Percentiles rank a stretch among this genome's conserved stretches.
phyloP scores from a whole-genome alignment of 345 rosid species.

The Gossypium turneri region DNA sequence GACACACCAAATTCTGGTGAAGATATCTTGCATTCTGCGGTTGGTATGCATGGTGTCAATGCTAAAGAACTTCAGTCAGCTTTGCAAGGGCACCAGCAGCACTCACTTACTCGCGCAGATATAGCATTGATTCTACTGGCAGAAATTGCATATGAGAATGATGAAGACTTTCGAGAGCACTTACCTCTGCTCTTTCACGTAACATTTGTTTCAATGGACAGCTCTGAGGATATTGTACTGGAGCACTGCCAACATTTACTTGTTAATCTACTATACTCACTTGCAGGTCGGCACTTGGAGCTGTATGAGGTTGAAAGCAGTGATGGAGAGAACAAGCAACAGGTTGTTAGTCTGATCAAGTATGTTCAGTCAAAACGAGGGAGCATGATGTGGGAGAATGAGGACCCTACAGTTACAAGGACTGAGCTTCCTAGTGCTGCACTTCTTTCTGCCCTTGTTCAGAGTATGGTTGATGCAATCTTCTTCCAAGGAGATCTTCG shows the following conservation, averaged over 20 bases:
- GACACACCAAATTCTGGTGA: conserved; percentile 97
- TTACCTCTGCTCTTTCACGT: conserved; percentile 95
- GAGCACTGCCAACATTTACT: conserved; percentile 99
- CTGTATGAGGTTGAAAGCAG: conserved; percentile 92
- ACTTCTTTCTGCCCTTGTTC: conserved; percentile 92
- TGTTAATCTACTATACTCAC: conserved; percentile 89
- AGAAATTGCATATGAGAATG: conserved; percentile 96
- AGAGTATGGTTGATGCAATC: conserved; percentile 99
- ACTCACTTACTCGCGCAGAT: conserved; percentile 93
- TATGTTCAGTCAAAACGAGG: conserved; percentile 98
- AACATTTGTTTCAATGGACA: conserved; percentile 98
- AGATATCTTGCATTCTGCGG: conserved; percentile 75
- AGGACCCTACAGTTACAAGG: conserved; percentile 83
- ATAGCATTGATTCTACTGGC: conserved; percentile 95
- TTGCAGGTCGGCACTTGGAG: conserved; percentile 98
- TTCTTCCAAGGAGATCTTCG: conserved; percentile 99
- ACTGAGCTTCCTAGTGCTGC: conserved; percentile 96
- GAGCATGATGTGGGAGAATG: conserved; percentile 99
- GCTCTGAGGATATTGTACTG: conserved; percentile 96
- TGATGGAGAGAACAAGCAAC: conserved; percentile 97
- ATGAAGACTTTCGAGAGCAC: conserved; percentile 98
- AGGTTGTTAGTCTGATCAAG: conserved; percentile 93
- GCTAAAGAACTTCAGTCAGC: conserved; percentile 98
- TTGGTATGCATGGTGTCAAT: conserved; percentile 64
- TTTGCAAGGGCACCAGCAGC: conserved; percentile 98